These are phyloP conservation scores for Dictyostelium purpureum DNA, from an alignment of 78 protist species.

Conservation along the genomic window DNA sequence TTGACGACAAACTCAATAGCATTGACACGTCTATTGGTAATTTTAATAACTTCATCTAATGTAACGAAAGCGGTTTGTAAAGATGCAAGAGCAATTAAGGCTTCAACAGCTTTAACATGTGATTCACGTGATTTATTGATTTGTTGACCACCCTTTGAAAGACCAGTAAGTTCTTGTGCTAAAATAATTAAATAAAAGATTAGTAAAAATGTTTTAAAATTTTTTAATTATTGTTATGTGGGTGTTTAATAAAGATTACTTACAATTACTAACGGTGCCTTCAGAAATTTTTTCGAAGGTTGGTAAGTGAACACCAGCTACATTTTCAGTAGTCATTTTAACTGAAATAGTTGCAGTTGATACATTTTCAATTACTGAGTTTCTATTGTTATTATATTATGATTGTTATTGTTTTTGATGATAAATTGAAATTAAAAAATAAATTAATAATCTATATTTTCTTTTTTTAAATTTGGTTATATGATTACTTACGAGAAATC, in stretches of 20 bases:
- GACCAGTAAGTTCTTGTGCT: conserved; percentile 89
- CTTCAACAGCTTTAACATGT: conserved; percentile 83
- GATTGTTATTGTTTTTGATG: background rate
- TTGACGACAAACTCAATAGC: conserved; percentile 99
- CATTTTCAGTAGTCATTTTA: conserved; percentile 85
- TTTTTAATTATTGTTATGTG: too few relatives aligned
- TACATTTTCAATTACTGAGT: conserved; percentile 83
- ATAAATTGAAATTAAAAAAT: background rate
- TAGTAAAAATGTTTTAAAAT: background rate
- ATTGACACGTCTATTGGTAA: conserved; percentile 99
- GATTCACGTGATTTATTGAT: conserved; percentile 78
- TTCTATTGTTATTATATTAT: conserved; percentile 7
- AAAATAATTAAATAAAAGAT: background rate
- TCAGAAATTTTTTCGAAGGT: conserved; percentile 81
- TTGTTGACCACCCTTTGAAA: conserved; percentile 97
- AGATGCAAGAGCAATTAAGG: conserved; percentile 94
- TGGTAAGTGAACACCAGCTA: conserved; percentile 97
- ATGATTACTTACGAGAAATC: conserved; percentile 80
- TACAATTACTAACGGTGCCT: conserved; percentile 49
- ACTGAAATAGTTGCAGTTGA: conserved; percentile 79
- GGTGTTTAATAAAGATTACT: background rate
- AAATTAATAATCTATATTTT: background rate
- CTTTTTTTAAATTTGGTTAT: background rate
- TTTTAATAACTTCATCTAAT: conserved; percentile 97
- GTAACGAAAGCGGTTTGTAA: conserved; percentile 96